A percentile compares a stretch with the other conserved stretches of the same genome.
Conservation (phyloP, 306 rosid genomes). For the Citrullus amarus region DNA sequence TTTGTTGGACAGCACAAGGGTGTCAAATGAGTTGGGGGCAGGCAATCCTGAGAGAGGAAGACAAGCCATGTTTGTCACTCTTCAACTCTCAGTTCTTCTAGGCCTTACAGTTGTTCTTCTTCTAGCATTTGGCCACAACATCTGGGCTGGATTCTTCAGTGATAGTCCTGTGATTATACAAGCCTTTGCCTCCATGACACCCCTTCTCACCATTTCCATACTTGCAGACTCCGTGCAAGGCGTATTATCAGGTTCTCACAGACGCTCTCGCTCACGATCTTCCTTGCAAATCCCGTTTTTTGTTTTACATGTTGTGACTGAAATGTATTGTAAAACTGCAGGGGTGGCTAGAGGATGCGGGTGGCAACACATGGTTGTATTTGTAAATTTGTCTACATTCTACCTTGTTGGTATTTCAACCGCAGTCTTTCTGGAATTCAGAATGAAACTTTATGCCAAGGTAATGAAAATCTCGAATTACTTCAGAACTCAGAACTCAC, state of each 20-base stretch:
- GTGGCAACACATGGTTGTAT: conserved; percentile 58
- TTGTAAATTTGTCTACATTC: conserved; percentile 49
- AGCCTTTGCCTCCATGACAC: conserved; percentile 64
- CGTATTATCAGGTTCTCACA: conserved; percentile 54
- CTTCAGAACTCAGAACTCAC: too few species aligned
- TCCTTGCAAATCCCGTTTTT: background rate
- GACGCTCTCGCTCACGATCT: background rate
- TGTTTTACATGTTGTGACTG: background rate
- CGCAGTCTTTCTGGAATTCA: conserved; percentile 47
- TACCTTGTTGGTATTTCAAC: conserved; percentile 60
- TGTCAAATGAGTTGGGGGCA: conserved; percentile 82
- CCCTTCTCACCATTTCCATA: conserved; percentile 57
- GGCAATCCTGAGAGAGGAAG: conserved; percentile 43
- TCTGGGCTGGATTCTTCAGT: conserved; percentile 54
- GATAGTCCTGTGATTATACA: conserved; percentile 23
- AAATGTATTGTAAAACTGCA: conserved; percentile 11
- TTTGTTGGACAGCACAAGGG: conserved; percentile 50
- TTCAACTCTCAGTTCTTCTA: conserved; percentile 56
- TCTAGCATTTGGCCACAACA: conserved; percentile 39
- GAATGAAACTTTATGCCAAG: conserved; percentile 37
- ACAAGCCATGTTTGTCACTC: conserved; percentile 56
- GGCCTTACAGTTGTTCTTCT: conserved; percentile 32
- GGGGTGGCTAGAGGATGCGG: conserved; percentile 88
- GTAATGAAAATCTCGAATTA: conserved; percentile 14
- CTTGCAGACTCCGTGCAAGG: conserved; percentile 59